A percentile compares a stretch with the other conserved stretches of the same genome.
Conservation (phyloP, 106 monocot species). For the Allium cepa region DNA sequence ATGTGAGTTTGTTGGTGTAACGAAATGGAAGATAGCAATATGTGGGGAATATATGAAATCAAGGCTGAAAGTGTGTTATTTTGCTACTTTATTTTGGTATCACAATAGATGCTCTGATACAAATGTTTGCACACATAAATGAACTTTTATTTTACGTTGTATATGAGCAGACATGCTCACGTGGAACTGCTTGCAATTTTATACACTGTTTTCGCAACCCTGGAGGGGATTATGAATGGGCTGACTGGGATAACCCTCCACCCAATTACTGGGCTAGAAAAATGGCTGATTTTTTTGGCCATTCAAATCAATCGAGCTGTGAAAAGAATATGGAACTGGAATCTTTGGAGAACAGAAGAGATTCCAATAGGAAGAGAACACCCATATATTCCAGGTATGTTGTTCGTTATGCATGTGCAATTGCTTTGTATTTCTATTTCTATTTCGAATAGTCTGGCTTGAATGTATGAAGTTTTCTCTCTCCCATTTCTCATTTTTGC, state of each 20-base stretch:
- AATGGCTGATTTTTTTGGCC: conserved; percentile 82
- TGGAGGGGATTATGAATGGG: conserved; percentile 99
- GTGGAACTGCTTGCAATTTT: conserved; percentile 92
- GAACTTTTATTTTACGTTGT: not conserved
- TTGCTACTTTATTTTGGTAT: not conserved
- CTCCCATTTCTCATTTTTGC: too few species aligned
- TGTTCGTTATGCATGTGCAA: not conserved
- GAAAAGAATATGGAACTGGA: conserved; percentile 24
- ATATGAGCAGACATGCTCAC: conserved; percentile 67
- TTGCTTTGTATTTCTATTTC: too few species aligned
- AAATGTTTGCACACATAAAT: not conserved
- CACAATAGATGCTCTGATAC: not conserved
- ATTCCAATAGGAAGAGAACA: conserved; percentile 17
- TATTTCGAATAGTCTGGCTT: too few species aligned
- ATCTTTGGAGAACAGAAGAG: conserved; percentile 15
- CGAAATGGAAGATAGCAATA: conserved; percentile 96
- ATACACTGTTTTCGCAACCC: conserved; percentile 97
- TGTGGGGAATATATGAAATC: conserved; percentile 99
- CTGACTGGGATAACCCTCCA: conserved; percentile 95
- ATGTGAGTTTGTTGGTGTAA: conserved; percentile 79
- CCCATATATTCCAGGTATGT: conserved; percentile 26
- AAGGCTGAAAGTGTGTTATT: conserved; percentile 59
- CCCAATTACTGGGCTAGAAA: conserved; percentile 86
- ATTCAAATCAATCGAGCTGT: conserved; percentile 31
- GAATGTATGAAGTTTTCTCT: too few species aligned